Conservation (phyloP, 2,329 filamentous ascomycete genomes). For the Sordariomycetes sp. region DNA sequence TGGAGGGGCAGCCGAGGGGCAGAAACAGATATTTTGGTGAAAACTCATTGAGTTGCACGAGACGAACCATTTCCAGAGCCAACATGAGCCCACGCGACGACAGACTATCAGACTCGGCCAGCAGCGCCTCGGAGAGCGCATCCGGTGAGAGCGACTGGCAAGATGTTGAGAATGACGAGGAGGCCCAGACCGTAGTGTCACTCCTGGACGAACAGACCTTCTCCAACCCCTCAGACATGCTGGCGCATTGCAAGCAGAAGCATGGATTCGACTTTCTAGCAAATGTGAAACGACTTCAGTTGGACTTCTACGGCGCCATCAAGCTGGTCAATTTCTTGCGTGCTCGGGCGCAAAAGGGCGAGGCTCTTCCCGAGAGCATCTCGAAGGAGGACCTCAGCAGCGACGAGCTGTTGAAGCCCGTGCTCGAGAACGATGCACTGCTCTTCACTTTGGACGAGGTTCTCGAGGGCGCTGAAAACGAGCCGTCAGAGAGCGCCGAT, state of each 20-base stretch:
- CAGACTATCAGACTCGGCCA: conserved; percentile 19
- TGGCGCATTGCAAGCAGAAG: conserved; percentile 58
- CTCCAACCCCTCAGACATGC: conserved; percentile 53
- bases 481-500: conserved; percentile 12
- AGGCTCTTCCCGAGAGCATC: conserved; percentile 46
- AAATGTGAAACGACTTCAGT: conserved; percentile 43
- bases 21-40: no score
- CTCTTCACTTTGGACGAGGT: conserved; percentile 78
- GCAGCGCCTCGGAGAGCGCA: conserved; percentile 16
- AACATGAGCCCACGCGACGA: no score
- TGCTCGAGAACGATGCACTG: conserved; percentile 81
- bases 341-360: conserved; percentile 31
- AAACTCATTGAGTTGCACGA: no score
- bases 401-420: conserved; percentile 74
- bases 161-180: conserved; percentile 53
- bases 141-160: conserved; percentile 40
- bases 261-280: conserved; percentile 59
- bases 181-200: conserved; percentile 53
- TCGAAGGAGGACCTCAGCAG: conserved; percentile 57
- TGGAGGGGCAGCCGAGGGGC: no score
- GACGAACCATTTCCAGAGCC: no score
- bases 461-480: conserved; percentile 31
- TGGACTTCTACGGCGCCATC: conserved; percentile 67
- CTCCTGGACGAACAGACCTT: conserved; percentile 61
- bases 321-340: conserved; percentile 67